Evolutionary conservation across 2,329 filamentous ascomycete species (phyloP), one percentile per base, ranked within the genome.

Genomic region (Chaetomiaceae sp.): DNA sequence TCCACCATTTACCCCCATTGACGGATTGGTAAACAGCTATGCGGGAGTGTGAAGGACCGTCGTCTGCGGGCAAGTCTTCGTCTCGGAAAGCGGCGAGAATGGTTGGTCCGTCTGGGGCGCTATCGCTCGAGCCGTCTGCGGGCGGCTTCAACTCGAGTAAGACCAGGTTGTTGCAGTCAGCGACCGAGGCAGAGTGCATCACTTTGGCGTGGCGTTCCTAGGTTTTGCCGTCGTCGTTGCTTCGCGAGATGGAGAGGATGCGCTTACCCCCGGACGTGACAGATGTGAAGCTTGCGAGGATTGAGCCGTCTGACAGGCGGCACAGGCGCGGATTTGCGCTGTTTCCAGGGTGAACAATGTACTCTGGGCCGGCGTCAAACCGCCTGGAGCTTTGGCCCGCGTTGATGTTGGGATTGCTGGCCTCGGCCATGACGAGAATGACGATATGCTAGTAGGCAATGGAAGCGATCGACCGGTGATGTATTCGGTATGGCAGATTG

Each of bases 61-160:
- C n/a, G 16, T 23, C 18, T 5, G 25, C 25, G 25, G 20, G 25
- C 10, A 55, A 8, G 20, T 58, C 55, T 40, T 58, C 61, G 61
- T 78, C 78, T 5, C 75, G 71, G 62, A 78, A 78, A 0, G 75
- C 75, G 0, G 70, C 75, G 0, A 78, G 66, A 2, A 76, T 63
- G 1, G 64, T 62, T 10, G 32, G 18, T 18, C n/a, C n/a, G n/a
- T n/a, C n/a, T n/a, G n/a, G n/a, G n/a, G 20, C 3, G n/a, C 14
- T 20, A 14, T 13, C 9, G 32, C 18, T 38, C 14, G 48, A 47
- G 25, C 9, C 25, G 25, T 5, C 9, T 27, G n/a, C n/a, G n/a
- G n/a, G n/a, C n/a, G n/a, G n/a, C n/a, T n/a, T n/a, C 2, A 71
- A 57, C 53, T 76, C 73, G 10, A 75, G 64, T 13, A 78, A 58